These are phyloP conservation scores for Kewa caespitosa DNA, from an alignment of 179 eudicot genomes.

Conservation along the genomic window DNA sequence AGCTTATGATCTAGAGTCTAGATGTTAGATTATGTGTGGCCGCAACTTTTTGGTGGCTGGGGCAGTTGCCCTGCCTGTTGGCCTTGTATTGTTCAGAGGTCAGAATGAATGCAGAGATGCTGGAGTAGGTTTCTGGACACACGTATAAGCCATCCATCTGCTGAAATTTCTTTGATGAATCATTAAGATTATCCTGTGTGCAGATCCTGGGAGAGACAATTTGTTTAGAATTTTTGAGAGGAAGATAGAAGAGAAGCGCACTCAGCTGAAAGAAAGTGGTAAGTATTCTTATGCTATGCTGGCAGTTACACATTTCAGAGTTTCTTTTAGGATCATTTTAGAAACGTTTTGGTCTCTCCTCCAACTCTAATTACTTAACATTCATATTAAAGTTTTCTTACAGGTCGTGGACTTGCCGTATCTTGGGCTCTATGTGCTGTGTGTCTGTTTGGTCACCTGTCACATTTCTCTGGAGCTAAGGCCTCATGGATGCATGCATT, in stretches of 20 bases:
- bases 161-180: slow-evolving; percentile 12
- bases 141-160: not conserved
- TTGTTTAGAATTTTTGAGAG: slow-evolving; percentile 70
- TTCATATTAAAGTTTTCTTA: slow-evolving; percentile 9
- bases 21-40: not conserved
- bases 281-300: slow-evolving; percentile 18
- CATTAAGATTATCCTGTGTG: slow-evolving; percentile 29
- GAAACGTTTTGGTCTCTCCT: not conserved
- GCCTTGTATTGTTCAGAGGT: slow-evolving; percentile 7
- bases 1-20: not conserved
- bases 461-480: slow-evolving; percentile 82
- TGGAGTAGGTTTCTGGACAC: not conserved
- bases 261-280: slow-evolving; percentile 78
- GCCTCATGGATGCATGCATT: slow-evolving; percentile 89
- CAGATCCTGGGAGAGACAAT: slow-evolving; percentile 70
- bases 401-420: slow-evolving; percentile 92
- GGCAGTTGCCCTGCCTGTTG: not conserved
- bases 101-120: slow-evolving; percentile 1
- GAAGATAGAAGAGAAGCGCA: slow-evolving; percentile 81
- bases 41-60: not conserved
- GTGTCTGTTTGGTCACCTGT: slow-evolving; percentile 83
- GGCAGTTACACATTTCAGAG: not conserved
- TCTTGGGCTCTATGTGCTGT: slow-evolving; percentile 98
- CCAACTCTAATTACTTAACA: slow-evolving; percentile 9
- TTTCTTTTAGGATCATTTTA: not conserved